Evolutionary conservation across 176 grass and related monocot genomes (phyloP), one percentile per base, ranked within the genome.

Genomic region (Oryza glumipatula): DNA sequence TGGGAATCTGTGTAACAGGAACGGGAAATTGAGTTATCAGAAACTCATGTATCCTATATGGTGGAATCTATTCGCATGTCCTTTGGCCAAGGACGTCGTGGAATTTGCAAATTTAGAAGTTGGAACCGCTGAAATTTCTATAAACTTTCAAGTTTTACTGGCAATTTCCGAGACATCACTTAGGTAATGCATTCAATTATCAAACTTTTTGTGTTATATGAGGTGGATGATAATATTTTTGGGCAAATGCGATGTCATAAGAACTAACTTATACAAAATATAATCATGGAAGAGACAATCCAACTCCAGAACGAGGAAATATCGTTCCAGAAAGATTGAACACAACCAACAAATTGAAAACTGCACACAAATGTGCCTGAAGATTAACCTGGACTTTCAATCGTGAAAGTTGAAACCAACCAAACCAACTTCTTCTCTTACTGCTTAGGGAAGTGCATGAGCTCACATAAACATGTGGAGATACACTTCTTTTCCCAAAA

Each of bases 41-140:
- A 90, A 74, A 85, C 82, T 78, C 51, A 65, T 84, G 89, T 94
- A 22, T 83, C 82, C 38, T 83, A 41, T 82, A 92, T 98, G 96
- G 26, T 94, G 26, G 84, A 94, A 89, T 95, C 91, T 61, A 95
- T 95, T 45, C 88, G 88, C n/a, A 87, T 86, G 49, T 98, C 96
- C 1, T 94, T 95, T 90, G 80, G 78, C 6, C 39, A 89, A 84
- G 94, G 89, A 17, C 91, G 88, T 60, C 89, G 93, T 54, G 93
- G 96, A 79, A 94, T 98, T 83, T 98, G 93, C 88, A 95, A 92
- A 81, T 94, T 92, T 80, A 89, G 91, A 87, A 98, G 78, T 82
- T 91, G 91, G 89, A 85, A 68, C 67, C 30, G 80, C 48, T 88
- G 79, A 65, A 86, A 86, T 70, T 16, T 72, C 35, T 7, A 11